phyloP scores from a whole-genome alignment of 768 basidiomycete species.

The Leccinellum rugosiceps region DNA sequence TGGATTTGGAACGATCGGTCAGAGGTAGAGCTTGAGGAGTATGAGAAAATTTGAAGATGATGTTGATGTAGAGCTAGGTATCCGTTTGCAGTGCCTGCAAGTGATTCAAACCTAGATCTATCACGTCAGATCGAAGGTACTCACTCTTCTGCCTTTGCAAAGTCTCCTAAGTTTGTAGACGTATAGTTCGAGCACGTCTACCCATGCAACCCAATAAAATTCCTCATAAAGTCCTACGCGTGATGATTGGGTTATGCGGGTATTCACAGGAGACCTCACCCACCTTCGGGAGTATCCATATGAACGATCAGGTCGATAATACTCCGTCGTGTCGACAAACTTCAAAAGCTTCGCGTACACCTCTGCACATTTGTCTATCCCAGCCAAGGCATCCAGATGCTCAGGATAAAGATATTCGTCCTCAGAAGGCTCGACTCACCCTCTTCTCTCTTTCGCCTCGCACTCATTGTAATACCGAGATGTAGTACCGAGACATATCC shows the following conservation, averaged over 20 bases:
- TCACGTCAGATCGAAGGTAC: slow-evolving; percentile 20
- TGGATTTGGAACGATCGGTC: slow-evolving; percentile 52
- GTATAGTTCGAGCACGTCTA: slow-evolving; percentile 88
- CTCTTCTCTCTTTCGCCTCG: slow-evolving; percentile 57
- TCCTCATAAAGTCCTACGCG: slow-evolving; percentile 76
- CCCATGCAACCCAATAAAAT: slow-evolving; percentile 87
- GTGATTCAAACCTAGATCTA: background rate
- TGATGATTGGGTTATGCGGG: background rate
- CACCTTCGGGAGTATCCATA: slow-evolving; percentile 85
- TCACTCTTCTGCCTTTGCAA: slow-evolving; percentile 85
- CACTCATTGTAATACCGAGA: slow-evolving; percentile 59
- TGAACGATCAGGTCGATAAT: slow-evolving; percentile 75
- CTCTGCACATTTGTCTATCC: slow-evolving; percentile 45
- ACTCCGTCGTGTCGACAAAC: slow-evolving; percentile 69
- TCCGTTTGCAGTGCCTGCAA: slow-evolving; percentile 83
- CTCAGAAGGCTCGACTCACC: slow-evolving; percentile 37
- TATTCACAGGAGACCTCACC: slow-evolving; percentile 8
- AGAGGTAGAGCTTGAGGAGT: slow-evolving; percentile 84
- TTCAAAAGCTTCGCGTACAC: slow-evolving; percentile 67
- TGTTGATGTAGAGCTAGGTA: slow-evolving; percentile 57
- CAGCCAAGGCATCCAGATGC: background rate
- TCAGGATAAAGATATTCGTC: background rate
- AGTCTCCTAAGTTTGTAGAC: slow-evolving; percentile 84
- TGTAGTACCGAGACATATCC: no score
- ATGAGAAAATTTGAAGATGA: slow-evolving; percentile 73